Evolutionary conservation across 257 asterid species (phyloP).

Genomic region (Nicotiana attenuata): DNA sequence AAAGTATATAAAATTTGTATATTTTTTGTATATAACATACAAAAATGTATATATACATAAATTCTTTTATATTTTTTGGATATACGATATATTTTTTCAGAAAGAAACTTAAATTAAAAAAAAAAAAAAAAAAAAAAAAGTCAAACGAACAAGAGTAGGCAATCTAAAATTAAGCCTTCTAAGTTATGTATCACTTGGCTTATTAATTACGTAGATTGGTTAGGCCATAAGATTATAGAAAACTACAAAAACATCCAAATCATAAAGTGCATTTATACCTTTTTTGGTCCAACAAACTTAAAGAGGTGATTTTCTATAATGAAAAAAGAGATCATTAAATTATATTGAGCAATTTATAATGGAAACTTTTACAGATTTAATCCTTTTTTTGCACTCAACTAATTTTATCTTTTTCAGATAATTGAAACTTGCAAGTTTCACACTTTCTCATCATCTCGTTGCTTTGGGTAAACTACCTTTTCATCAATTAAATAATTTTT

Average conservation of each 20-base stretch:
- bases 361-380: not conserved
- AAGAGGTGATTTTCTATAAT: not conserved
- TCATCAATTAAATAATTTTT: not conserved
- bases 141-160: not conserved
- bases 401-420: not conserved
- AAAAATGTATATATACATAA: too few species aligned
- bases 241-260: not conserved
- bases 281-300: conserved; percentile 4
- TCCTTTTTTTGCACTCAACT: not conserved
- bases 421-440: not conserved
- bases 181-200: not conserved
- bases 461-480: not conserved
- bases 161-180: not conserved
- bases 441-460: not conserved
- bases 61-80: too few species aligned
- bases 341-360: not conserved
- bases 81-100: too few species aligned
- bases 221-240: not conserved
- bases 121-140: not conserved
- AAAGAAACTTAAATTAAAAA: too few species aligned
- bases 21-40: too few species aligned
- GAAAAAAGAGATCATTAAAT: not conserved
- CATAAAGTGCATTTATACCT: not conserved
- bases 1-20: too few species aligned
- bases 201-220: not conserved